Percentiles rank a stretch among this genome's conserved stretches.
phyloP scores from a whole-genome alignment of 2,329 filamentous ascomycete genomes.

The Lasiodiplodia sp. region DNA sequence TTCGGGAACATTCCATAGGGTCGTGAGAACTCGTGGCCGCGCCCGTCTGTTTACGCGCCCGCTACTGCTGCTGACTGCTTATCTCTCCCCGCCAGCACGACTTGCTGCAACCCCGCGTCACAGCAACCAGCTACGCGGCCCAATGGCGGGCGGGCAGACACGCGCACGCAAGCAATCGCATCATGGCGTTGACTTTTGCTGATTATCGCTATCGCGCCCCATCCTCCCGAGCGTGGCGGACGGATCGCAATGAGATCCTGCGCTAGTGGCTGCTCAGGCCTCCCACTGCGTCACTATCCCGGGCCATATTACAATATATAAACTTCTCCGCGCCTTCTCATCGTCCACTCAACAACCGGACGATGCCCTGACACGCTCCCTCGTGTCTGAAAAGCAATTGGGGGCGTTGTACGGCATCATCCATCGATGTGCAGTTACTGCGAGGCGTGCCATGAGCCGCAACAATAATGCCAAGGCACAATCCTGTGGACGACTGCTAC shows the following conservation, averaged over 20 bases:
- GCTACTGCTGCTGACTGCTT: constrained; percentile 11
- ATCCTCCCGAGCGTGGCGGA: constrained; percentile 19
- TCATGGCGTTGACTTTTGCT: neutral
- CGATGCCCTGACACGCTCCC: constrained; percentile 23
- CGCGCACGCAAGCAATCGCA: neutral
- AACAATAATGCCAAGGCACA: constrained; percentile 1
- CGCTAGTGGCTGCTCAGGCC: constrained; percentile 24
- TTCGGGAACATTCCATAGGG: constrained; percentile 25
- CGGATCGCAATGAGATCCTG: constrained; percentile 14
- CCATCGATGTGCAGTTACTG: constrained; percentile 16
- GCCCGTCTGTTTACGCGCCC: constrained; percentile 10
- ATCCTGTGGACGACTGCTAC: constrained; percentile 21
- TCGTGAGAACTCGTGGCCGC: constrained; percentile 23
- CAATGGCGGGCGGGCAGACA: neutral
- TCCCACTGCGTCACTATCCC: constrained; percentile 23
- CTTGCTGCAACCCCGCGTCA: constrained; percentile 3
- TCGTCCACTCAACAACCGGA: neutral
- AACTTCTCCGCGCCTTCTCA: neutral
- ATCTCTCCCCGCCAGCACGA: neutral
- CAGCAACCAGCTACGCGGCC: constrained; percentile 2
- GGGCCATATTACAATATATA: constrained; percentile 8
- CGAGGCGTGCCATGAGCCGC: constrained; percentile 18
- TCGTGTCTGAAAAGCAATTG: constrained; percentile 6
- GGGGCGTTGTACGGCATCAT: constrained; percentile 26
- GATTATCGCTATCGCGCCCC: constrained; percentile 10